phyloP scores from a whole-genome alignment of 2,329 filamentous ascomycete species.

The Daldinia sp. region DNA sequence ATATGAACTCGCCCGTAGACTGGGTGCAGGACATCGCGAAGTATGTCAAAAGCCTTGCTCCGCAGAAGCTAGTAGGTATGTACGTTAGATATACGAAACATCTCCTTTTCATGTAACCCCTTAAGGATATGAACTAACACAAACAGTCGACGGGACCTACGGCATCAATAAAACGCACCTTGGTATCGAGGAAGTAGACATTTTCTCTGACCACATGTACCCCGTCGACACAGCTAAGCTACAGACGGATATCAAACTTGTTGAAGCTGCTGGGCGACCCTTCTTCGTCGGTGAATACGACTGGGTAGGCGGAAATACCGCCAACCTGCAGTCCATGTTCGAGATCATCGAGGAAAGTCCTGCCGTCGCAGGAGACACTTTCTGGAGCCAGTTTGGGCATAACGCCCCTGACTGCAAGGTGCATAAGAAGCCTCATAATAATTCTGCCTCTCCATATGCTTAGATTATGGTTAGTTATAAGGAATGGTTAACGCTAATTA shows the following conservation, averaged over 20 bases:
- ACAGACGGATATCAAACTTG: conserved; percentile 54
- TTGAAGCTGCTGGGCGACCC: conserved; percentile 53
- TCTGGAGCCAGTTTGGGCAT: conserved; percentile 62
- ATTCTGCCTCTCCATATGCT: background rate
- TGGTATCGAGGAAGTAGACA: conserved; percentile 57
- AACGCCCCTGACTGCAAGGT: conserved; percentile 58
- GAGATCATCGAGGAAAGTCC: conserved; percentile 55
- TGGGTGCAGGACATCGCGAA: conserved; percentile 59
- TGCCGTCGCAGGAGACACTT: conserved; percentile 56
- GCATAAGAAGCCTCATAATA: conserved; percentile 47
- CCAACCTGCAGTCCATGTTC: conserved; percentile 57
- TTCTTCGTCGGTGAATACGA: conserved; percentile 63
- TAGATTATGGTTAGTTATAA: background rate
- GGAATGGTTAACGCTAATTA: background rate
- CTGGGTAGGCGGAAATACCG: conserved; percentile 56
- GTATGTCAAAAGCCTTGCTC: conserved; percentile 59
- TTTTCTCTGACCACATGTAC: conserved; percentile 63
- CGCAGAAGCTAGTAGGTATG: conserved; percentile 60
- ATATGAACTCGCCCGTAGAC: conserved; percentile 57
- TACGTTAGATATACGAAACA: conserved; percentile 43
- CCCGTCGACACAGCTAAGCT: conserved; percentile 57
- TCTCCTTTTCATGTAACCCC: background rate
- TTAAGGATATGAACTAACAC: conserved; percentile 13
- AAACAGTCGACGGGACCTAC: conserved; percentile 37
- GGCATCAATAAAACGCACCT: conserved; percentile 61